Evolutionary conservation across 768 basidiomycete species (phyloP), one percentile per base, ranked within the genome.

Genomic region (Tricholoma flavovirens): DNA sequence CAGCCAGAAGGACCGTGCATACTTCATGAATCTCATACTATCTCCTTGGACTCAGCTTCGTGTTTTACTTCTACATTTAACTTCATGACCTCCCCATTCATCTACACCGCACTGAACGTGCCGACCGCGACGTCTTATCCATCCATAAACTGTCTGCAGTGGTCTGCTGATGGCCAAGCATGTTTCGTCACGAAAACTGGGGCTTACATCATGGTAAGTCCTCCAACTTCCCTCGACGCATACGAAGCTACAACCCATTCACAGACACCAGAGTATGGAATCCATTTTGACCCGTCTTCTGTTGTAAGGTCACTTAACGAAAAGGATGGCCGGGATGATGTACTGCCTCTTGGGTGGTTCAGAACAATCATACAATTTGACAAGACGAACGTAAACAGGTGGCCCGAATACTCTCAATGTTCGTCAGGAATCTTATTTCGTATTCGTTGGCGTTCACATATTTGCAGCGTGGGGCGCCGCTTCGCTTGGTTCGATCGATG

Each of bases 131-230:
- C 83, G 10, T 74, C 83, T 4, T 72, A 77, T 53, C 84, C 88
- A 1, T 86, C 86, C 1, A 62, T 67, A 26, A 79, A 74, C 10
- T 79, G 79, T 62, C 66, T 92, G 8, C 88, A 89, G 66, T 89
- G 87, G 84, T 83, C 87, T 12, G 77, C 76, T 14, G 88, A 91
- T 51, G 90, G 89, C 0, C 90, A 93, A 63, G 71, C 83, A 0
- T 75, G 79, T 53, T 79, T 91, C 53, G 67, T 79, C n/a, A 84
- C 87, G 6, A 86, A 85, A 66, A 75, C 76, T 29, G 83, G 83
- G 0, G 77, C 86, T 3, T 81, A 89, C 62, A 82, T 93, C 30
- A 62, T 92, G 72, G 90, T 90, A 65, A 59, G 76, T 57, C 19
- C 7, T 17, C 7, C 15, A 53, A 29, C 17, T n/a, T n/a, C n/a